Conservation (phyloP, 108 stramenopile genomes). For the Seminavis robusta region DNA sequence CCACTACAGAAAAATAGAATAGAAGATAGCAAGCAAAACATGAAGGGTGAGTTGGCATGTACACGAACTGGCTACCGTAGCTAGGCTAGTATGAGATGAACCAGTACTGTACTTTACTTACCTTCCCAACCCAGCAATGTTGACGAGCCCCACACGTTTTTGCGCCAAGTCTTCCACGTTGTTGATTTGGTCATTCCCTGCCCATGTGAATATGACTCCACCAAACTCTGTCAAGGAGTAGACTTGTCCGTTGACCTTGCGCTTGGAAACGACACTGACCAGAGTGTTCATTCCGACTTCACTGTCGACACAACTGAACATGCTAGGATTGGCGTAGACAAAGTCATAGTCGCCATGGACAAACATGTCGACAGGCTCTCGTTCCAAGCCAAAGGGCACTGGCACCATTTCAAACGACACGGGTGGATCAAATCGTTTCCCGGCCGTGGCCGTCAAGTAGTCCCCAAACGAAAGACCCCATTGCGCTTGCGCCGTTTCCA, state of each 20-base stretch:
- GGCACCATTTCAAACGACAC: conserved; percentile 24
- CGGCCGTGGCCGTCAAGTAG: conserved; percentile 32
- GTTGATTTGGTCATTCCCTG: conserved; percentile 14
- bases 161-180: conserved; percentile 17
- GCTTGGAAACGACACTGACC: conserved; percentile 16
- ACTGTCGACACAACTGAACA: conserved; percentile 21
- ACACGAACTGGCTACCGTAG: too few relatives aligned
- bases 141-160: conserved; percentile 18
- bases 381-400: too few relatives aligned
- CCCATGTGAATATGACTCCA: conserved; percentile 17
- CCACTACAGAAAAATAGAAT: too few relatives aligned
- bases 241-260: conserved; percentile 9
- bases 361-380: too few relatives aligned
- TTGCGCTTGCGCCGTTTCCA: conserved; percentile 15
- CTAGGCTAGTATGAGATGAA: too few relatives aligned
- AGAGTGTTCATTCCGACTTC: conserved; percentile 20
- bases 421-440: conserved; percentile 24
- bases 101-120: too few relatives aligned
- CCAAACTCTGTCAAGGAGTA: conserved; percentile 34
- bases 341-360: too few relatives aligned
- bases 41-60: too few relatives aligned
- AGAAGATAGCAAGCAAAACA: too few relatives aligned
- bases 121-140: conserved; percentile 25
- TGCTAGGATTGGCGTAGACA: conserved; percentile 23
- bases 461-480: conserved; percentile 26